These are phyloP conservation scores for Metschnikowia noctiluminum DNA, from an alignment of 805 yeast species.

Conservation along the genomic window DNA sequence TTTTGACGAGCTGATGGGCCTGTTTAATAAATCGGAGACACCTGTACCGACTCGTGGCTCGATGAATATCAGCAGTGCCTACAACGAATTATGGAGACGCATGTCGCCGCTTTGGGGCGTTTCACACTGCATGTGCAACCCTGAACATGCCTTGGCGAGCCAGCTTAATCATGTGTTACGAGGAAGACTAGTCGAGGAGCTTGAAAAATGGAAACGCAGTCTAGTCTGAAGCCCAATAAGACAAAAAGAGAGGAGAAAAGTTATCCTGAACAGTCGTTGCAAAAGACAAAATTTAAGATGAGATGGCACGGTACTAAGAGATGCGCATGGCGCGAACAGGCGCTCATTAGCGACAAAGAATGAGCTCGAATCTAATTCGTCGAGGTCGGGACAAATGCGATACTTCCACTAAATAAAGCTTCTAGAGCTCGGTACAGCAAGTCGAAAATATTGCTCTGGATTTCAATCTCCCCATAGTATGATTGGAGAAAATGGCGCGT, in stretches of 20 bases:
- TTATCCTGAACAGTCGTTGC: no score
- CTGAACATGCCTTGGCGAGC: background rate
- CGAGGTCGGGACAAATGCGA: no score
- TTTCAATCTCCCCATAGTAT: no score
- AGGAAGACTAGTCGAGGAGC: slow-evolving; percentile 1
- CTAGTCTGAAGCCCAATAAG: background rate
- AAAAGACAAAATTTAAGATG: no score
- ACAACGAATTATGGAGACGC: background rate
- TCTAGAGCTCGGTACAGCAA: no score
- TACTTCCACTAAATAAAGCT: no score
- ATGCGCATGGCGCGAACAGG: no score
- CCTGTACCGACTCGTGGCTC: background rate
- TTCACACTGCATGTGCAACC: background rate
- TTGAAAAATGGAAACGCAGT: slow-evolving; percentile 4
- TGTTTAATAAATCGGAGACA: slow-evolving; percentile 2
- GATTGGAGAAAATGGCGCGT: background rate
- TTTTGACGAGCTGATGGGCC: slow-evolving; percentile 12
- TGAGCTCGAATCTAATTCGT: no score
- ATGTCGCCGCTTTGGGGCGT: background rate
- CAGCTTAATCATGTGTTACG: background rate
- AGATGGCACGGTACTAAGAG: no score
- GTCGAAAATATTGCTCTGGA: no score
- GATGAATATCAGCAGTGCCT: background rate
- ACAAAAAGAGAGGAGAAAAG: background rate
- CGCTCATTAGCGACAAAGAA: no score